phyloP scores from a whole-genome alignment of 2,329 filamentous ascomycete genomes.

The Westerdykella aurantiaca region DNA sequence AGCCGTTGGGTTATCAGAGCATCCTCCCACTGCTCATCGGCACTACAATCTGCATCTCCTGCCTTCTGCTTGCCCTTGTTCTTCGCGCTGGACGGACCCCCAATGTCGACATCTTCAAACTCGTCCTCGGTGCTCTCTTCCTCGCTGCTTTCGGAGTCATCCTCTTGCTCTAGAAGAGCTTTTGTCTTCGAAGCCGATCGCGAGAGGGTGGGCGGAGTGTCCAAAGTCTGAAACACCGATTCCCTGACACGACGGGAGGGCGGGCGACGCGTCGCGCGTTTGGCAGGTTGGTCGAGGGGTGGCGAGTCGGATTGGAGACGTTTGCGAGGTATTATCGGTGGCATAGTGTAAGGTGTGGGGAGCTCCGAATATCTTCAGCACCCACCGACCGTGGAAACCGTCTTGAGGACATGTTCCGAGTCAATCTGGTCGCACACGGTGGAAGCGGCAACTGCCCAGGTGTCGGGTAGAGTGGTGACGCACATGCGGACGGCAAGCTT shows the following conservation, averaged over 20 bases:
- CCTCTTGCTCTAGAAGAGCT: conserved; percentile 35
- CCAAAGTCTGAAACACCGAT: conserved; percentile 42
- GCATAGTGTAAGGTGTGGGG: conserved; percentile 46
- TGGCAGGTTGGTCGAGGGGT: conserved; percentile 27
- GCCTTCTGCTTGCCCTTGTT: conserved; percentile 35
- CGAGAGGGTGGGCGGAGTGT: conserved; percentile 34
- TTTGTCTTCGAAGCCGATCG: conserved; percentile 30
- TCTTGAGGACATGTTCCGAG: no score
- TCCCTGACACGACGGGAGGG: conserved; percentile 27
- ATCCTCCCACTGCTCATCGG: conserved; percentile 39
- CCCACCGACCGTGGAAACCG: not conserved
- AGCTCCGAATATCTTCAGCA: no score
- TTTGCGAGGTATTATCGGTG: conserved; percentile 63
- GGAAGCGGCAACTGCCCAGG: no score
- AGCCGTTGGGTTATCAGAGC: conserved; percentile 26
- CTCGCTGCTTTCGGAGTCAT: conserved; percentile 40
- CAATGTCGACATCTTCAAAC: conserved; percentile 43
- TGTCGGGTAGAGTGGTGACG: no score
- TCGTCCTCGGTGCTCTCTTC: conserved; percentile 38
- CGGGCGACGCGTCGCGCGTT: conserved; percentile 16
- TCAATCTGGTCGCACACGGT: no score
- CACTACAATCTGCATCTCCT: conserved; percentile 29
- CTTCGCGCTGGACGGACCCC: conserved; percentile 9
- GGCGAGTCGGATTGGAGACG: conserved; percentile 50
- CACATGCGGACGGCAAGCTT: no score